A percentile compares a stretch with the other conserved stretches of the same genome.
Conservation (phyloP, 139 green algal species). For the Chlorella sp. region DNA sequence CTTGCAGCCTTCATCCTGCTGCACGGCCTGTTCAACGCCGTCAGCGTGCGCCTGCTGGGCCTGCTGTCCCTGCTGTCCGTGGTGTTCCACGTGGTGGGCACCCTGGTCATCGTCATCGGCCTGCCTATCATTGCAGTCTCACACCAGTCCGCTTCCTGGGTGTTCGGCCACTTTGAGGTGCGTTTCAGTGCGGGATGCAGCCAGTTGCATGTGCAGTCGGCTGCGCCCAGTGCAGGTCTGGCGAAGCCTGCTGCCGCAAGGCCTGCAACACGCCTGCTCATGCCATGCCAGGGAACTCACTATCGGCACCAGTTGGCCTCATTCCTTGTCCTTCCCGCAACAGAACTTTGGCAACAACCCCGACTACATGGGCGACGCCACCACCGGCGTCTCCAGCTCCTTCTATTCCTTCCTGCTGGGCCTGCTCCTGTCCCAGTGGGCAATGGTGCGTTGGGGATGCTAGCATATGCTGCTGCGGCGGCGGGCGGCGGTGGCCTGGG, state of each 20-base stretch:
- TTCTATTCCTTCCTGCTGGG: slow-evolving; percentile 49
- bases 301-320: no score
- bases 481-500: background rate
- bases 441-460: slow-evolving; percentile 28
- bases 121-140: slow-evolving; percentile 36
- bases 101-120: slow-evolving; percentile 31
- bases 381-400: slow-evolving; percentile 12
- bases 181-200: background rate
- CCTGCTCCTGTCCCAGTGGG: slow-evolving; percentile 57
- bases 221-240: no score
- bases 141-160: slow-evolving; percentile 36
- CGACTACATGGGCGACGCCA: background rate
- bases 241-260: no score
- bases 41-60: slow-evolving; percentile 46
- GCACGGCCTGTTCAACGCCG: slow-evolving; percentile 42
- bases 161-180: slow-evolving; percentile 48
- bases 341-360: slow-evolving; percentile 14
- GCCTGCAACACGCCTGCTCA: no score
- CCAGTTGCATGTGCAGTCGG: background rate
- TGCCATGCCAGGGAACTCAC: no score
- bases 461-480: background rate
- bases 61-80: slow-evolving; percentile 13
- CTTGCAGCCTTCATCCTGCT: slow-evolving; percentile 31
- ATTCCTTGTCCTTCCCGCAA: no score
- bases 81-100: slow-evolving; percentile 33